Percentiles rank a stretch among this genome's conserved stretches.
Conservation (phyloP, 1,284 basidiomycete genomes). For the Ceratobasidium sp. region DNA sequence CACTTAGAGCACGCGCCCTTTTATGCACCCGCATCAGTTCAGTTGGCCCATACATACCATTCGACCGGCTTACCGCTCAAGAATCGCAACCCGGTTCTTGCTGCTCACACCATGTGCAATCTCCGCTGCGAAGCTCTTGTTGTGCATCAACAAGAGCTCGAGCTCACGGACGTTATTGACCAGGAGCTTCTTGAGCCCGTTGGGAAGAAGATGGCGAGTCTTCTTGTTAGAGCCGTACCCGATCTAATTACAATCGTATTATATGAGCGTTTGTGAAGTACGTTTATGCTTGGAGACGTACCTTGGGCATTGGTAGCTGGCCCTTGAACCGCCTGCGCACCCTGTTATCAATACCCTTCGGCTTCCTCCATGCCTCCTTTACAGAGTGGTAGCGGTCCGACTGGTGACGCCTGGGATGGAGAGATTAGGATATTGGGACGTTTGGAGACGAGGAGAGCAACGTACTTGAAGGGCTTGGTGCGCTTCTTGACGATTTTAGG, state of each 20-base stretch:
- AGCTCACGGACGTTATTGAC: slow-evolving; percentile 93
- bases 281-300: slow-evolving; percentile 57
- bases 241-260: slow-evolving; percentile 61
- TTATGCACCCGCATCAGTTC: not conserved
- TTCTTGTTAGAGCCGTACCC: slow-evolving; percentile 90
- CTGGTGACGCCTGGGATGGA: slow-evolving; percentile 86
- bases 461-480: slow-evolving; percentile 93
- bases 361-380: slow-evolving; percentile 98
- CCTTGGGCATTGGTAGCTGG: slow-evolving; percentile 94
- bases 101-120: slow-evolving; percentile 98
- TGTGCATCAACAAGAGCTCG: slow-evolving; percentile 97
- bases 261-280: slow-evolving; percentile 10
- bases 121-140: slow-evolving; percentile 95
- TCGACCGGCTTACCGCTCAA: slow-evolving; percentile 76
- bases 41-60: not conserved
- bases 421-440: slow-evolving; percentile 50
- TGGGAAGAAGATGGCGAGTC: slow-evolving; percentile 95
- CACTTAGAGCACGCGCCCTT: slow-evolving; percentile 88
- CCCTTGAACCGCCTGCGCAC: slow-evolving; percentile 97
- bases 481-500: slow-evolving; percentile 96
- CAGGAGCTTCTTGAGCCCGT: slow-evolving; percentile 93
- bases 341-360: slow-evolving; percentile 97
- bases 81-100: slow-evolving; percentile 94
- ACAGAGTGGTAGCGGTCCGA: slow-evolving; percentile 96
- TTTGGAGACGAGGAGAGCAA: slow-evolving; percentile 50